These are phyloP conservation scores for Sporisorium reilianum DNA, from an alignment of 1,284 basidiomycete species.

Conservation along the genomic window DNA sequence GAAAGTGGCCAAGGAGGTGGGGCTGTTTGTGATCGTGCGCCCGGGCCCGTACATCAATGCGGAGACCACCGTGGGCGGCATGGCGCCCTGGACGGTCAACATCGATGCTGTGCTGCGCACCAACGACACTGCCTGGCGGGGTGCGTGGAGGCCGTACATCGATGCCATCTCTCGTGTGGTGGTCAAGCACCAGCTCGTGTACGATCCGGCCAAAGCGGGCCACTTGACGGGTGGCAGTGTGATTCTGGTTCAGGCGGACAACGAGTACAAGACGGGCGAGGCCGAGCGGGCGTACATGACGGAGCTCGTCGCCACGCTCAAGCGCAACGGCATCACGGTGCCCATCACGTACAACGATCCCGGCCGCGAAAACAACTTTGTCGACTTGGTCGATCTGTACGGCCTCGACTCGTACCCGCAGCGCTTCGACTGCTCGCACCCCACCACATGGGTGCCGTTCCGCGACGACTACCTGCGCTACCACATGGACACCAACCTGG, in stretches of 20 bases:
- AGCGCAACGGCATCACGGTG: constrained; percentile 43
- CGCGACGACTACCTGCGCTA: constrained; percentile 51
- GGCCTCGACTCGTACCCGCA: constrained; percentile 76
- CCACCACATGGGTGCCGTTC: constrained; percentile 73
- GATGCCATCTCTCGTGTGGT: constrained; percentile 76
- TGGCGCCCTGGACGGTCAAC: constrained; percentile 80
- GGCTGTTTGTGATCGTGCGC: constrained; percentile 77
- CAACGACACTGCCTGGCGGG: constrained; percentile 77
- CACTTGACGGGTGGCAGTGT: constrained; percentile 44
- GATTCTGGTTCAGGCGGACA: constrained; percentile 58
- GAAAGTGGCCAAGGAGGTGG: constrained; percentile 73
- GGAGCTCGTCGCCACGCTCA: constrained; percentile 40
- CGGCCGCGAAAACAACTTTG: constrained; percentile 52
- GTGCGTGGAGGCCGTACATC: constrained; percentile 79
- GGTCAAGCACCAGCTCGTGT: constrained; percentile 76
- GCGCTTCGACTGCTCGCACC: constrained; percentile 79
- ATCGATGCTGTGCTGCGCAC: constrained; percentile 77
- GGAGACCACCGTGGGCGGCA: constrained; percentile 80
- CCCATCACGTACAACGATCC: constrained; percentile 58
- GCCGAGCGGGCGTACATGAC: constrained; percentile 60
- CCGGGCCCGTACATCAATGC: constrained; percentile 77
- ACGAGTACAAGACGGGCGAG: constrained; percentile 64
- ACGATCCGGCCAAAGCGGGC: constrained; percentile 43
- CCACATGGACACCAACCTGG: constrained; percentile 71
- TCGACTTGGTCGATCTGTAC: constrained; percentile 73